These are phyloP conservation scores for Annona squamosa DNA, from an alignment of 164 flowering plant genomes.

Conservation along the genomic window DNA sequence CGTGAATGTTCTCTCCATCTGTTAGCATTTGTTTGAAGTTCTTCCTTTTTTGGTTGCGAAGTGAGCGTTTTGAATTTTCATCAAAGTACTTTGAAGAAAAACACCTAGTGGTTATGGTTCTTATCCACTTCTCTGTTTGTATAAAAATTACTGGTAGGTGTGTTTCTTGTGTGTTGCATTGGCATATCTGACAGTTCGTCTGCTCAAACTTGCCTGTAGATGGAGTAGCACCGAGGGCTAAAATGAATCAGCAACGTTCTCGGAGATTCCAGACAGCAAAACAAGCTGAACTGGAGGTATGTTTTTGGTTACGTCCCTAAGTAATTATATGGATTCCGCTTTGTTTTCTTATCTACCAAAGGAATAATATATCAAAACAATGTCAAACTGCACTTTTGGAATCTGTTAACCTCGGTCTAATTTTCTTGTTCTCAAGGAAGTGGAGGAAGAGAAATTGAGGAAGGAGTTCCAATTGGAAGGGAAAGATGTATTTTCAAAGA, in stretches of 20 bases:
- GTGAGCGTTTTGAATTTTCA: too few species aligned
- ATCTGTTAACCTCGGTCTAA: neutral
- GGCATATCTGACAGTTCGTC: neutral
- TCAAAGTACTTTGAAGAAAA: too few species aligned
- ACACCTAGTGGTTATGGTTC: neutral
- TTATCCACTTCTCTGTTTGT: neutral
- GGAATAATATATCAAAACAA: too few species aligned
- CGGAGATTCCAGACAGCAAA: constrained; percentile 43
- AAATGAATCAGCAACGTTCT: constrained; percentile 52
- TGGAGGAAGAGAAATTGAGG: constrained; percentile 30
- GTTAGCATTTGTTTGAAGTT: too few species aligned
- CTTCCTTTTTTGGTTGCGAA: too few species aligned
- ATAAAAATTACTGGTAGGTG: too few species aligned
- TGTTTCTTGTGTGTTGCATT: neutral
- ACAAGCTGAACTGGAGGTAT: constrained; percentile 28
- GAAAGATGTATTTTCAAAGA: constrained; percentile 28
- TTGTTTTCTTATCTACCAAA: neutral
- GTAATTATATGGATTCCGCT: too few species aligned
- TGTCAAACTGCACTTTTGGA: too few species aligned
- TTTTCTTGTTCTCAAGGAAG: constrained; percentile 22
- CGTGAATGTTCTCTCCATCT: too few species aligned
- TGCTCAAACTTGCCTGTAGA: constrained; percentile 20
- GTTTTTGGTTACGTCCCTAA: neutral
- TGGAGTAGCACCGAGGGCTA: constrained; percentile 60
- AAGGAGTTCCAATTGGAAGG: constrained; percentile 31